Percentiles rank a stretch among this genome's conserved stretches.
Conservation (phyloP, 176 grass and related monocot species). For the Leersia perrieri region DNA sequence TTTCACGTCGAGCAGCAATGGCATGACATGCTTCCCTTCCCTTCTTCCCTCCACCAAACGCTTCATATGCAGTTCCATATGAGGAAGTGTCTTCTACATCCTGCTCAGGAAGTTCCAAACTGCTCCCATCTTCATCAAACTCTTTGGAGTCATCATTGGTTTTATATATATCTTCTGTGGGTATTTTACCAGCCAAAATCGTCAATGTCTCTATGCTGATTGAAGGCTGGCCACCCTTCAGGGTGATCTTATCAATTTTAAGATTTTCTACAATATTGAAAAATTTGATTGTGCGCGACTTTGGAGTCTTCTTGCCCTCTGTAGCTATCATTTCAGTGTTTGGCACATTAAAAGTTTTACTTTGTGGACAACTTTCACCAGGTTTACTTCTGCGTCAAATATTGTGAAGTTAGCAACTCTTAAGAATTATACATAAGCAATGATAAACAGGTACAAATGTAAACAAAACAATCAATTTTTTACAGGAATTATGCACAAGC, state of each 20-base stretch:
- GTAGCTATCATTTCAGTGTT: conserved; percentile 55
- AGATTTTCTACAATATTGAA: conserved; percentile 52
- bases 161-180: conserved; percentile 51
- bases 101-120: conserved; percentile 20
- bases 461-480: background rate
- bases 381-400: conserved; percentile 40
- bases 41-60: conserved; percentile 73
- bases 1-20: conserved; percentile 82
- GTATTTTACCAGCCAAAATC: conserved; percentile 70
- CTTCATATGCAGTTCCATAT: conserved; percentile 80
- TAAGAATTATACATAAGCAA: conserved; percentile 18
- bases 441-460: background rate
- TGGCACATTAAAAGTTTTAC: conserved; percentile 70
- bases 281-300: conserved; percentile 60
- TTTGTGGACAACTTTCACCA: conserved; percentile 54
- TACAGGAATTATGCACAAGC: background rate
- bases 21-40: conserved; percentile 83
- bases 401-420: conserved; percentile 10
- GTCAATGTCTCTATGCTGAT: conserved; percentile 55
- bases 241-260: conserved; percentile 51
- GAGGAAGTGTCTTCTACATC: conserved; percentile 32
- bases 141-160: conserved; percentile 31
- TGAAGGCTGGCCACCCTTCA: conserved; percentile 67
- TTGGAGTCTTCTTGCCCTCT: conserved; percentile 53
- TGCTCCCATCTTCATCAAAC: conserved; percentile 28